phyloP scores from a whole-genome alignment of 768 basidiomycete species.

The Lactarius evosmus region DNA sequence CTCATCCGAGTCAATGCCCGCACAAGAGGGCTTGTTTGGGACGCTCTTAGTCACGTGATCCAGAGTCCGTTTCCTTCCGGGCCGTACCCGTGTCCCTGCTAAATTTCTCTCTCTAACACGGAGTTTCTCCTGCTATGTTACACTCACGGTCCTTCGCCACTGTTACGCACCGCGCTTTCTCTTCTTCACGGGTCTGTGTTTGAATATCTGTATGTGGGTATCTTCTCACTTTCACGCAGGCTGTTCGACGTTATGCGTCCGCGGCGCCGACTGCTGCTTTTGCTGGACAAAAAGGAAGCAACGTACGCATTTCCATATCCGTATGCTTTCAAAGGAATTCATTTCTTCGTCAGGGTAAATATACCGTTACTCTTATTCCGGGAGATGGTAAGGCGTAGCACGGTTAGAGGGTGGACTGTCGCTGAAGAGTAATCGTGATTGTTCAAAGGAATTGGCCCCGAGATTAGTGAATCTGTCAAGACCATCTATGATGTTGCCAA shows the following conservation, averaged over 20 bases:
- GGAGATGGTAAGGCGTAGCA: slow-evolving; percentile 72
- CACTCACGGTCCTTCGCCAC: slow-evolving; percentile 53
- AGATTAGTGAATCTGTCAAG: slow-evolving; percentile 96
- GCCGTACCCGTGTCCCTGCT: neutral
- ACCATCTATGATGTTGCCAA: slow-evolving; percentile 87
- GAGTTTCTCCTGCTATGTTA: slow-evolving; percentile 47
- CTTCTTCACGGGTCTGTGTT: slow-evolving; percentile 45
- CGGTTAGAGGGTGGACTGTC: slow-evolving; percentile 22
- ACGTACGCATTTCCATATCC: slow-evolving; percentile 51
- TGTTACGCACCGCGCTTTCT: slow-evolving; percentile 52
- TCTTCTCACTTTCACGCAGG: slow-evolving; percentile 36
- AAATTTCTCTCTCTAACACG: slow-evolving; percentile 28
- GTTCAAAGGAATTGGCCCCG: slow-evolving; percentile 87
- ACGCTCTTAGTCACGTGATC: neutral
- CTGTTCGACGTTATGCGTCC: slow-evolving; percentile 63
- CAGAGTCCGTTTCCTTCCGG: slow-evolving; percentile 9
- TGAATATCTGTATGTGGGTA: neutral
- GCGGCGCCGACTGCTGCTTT: slow-evolving; percentile 83
- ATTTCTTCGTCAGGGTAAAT: slow-evolving; percentile 70
- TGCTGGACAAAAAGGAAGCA: slow-evolving; percentile 82
- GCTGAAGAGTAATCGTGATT: slow-evolving; percentile 20
- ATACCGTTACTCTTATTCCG: slow-evolving; percentile 92
- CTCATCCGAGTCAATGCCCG: neutral
- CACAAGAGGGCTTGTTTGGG: no score
- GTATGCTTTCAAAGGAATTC: slow-evolving; percentile 5